Conservation (phyloP, 441 rosid genomes). For the Adansonia grandidieri region DNA sequence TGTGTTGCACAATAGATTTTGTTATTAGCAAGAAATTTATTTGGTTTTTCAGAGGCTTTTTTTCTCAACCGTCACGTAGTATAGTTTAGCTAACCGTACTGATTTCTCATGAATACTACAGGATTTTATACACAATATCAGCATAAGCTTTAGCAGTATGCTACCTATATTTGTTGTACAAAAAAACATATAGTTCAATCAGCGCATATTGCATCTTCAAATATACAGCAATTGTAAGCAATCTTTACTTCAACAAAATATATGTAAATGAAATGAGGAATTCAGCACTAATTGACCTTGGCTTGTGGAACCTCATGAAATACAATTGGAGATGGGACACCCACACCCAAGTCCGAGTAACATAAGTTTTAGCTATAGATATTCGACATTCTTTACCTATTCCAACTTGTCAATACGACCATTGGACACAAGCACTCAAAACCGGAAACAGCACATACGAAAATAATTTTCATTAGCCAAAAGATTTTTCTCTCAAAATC, state of each 20-base stretch:
- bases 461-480: not conserved
- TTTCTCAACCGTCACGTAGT: not conserved
- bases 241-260: not conserved
- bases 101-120: not conserved
- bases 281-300: not conserved
- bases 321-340: not conserved
- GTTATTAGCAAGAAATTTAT: slow-evolving; percentile 2
- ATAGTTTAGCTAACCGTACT: not conserved
- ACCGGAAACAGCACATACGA: not conserved
- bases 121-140: not conserved
- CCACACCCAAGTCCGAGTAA: not conserved
- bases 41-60: not conserved
- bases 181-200: not conserved
- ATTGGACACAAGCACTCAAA: not conserved
- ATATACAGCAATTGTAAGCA: not conserved
- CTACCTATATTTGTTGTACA: not conserved
- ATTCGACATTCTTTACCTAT: not conserved
- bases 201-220: not conserved
- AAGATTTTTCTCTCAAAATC: too few species aligned
- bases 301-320: not conserved
- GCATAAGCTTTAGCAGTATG: not conserved
- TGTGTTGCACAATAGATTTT: not conserved
- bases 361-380: not conserved
- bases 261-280: not conserved
- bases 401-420: not conserved